These are phyloP conservation scores for Crithidia fasciculata DNA, from an alignment of 208 protist species.

Conservation along the genomic window DNA sequence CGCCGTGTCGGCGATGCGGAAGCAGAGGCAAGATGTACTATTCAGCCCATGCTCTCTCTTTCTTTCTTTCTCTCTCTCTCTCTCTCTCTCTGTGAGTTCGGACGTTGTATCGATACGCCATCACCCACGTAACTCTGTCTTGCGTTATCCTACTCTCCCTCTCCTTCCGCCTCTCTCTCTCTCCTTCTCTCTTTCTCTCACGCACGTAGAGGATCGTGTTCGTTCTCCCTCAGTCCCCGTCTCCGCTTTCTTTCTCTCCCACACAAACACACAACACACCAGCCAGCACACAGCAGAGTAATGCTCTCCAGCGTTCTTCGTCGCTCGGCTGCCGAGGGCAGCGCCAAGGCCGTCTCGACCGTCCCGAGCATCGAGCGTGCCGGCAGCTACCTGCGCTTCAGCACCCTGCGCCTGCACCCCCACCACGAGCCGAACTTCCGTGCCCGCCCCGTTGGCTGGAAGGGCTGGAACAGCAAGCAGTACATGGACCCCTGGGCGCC, in stretches of 20 bases:
- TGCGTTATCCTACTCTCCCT: no score
- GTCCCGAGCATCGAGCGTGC: conserved; percentile 75
- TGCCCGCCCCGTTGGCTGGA: conserved; percentile 71
- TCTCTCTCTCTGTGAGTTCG: no score
- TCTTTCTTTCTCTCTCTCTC: background rate
- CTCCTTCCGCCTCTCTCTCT: no score
- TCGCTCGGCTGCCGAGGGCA: conserved; percentile 46
- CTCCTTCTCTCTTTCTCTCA: background rate
- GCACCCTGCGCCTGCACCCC: conserved; percentile 69
- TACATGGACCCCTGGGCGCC: conserved; percentile 77
- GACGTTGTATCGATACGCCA: no score
- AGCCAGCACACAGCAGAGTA: conserved; percentile 18
- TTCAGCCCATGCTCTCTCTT: background rate
- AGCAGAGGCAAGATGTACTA: no score
- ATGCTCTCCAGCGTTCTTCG: conserved; percentile 81
- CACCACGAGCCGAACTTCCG: conserved; percentile 84
- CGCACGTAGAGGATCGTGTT: background rate
- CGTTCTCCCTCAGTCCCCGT: conserved; percentile 11
- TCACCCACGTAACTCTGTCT: no score
- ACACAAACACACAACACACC: background rate
- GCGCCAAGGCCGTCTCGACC: conserved; percentile 46
- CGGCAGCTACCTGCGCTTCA: conserved; percentile 79
- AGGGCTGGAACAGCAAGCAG: conserved; percentile 77
- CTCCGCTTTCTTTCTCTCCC: conserved; percentile 4
- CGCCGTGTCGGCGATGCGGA: no score